Conservation (phyloP, 2,329 filamentous ascomycete genomes). For the Mollisiaceae sp. region DNA sequence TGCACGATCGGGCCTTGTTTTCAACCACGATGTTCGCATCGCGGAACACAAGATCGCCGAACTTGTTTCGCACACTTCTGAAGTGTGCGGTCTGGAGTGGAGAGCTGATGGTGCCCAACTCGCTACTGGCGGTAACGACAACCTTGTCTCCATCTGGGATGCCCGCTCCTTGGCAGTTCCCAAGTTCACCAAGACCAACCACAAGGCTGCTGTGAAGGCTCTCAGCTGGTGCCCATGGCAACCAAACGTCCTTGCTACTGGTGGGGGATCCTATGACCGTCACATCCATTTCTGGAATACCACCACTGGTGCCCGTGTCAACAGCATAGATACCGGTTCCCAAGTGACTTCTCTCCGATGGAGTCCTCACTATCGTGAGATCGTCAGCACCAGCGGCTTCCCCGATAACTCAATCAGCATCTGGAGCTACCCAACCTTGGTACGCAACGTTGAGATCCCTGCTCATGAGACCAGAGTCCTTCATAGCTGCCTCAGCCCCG, state of each 20-base stretch:
- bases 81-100: conserved; percentile 98
- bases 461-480: conserved; percentile 96
- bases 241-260: conserved; percentile 93
- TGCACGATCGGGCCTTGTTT: conserved; percentile 91
- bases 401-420: conserved; percentile 99
- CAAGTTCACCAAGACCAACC: conserved; percentile 99
- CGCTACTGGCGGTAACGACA: conserved; percentile 97
- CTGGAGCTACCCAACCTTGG: conserved; percentile 97
- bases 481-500: conserved; percentile 95
- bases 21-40: conserved; percentile 97
- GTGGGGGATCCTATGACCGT: conserved; percentile 93
- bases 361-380: conserved; percentile 97
- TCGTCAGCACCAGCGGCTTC: conserved; percentile 96
- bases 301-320: conserved; percentile 94
- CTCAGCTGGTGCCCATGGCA: conserved; percentile 99
- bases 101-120: conserved; percentile 94
- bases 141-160: conserved; percentile 99
- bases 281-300: conserved; percentile 99
- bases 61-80: conserved; percentile 94
- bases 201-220: conserved; percentile 98
- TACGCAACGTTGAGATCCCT: conserved; percentile 97
- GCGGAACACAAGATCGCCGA: conserved; percentile 98
- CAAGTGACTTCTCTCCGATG: conserved; percentile 96
- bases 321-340: conserved; percentile 98
- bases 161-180: conserved; percentile 89